A percentile compares a stretch with the other conserved stretches of the same genome.
Evolutionary conservation across 768 basidiomycete species (phyloP).

Genomic region (Aureoboletus auriporus): DNA sequence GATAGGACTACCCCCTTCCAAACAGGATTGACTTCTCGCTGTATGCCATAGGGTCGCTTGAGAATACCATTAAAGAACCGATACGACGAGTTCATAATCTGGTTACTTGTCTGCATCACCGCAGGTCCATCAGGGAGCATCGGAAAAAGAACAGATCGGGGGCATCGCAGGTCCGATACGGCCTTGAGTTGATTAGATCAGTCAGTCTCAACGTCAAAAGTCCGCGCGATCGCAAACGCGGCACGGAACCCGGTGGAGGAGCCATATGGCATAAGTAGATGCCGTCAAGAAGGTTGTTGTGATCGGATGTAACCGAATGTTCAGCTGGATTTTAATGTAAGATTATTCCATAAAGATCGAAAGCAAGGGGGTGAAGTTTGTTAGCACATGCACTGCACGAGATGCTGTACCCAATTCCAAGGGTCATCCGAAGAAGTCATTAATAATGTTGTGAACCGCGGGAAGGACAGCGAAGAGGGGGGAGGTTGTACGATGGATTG

Average conservation of each 20-base stretch:
- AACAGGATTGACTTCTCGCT: conserved; percentile 17
- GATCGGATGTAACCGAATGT: conserved; percentile 25
- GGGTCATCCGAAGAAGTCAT: conserved; percentile 18
- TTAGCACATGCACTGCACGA: conserved; percentile 16
- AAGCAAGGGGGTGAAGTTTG: not conserved
- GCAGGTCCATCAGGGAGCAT: not conserved
- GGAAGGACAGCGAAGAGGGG: conserved; percentile 1
- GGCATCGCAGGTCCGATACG: conserved; percentile 13
- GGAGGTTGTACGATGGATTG: not conserved
- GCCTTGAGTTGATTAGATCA: conserved; percentile 21
- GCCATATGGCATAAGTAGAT: conserved; percentile 26
- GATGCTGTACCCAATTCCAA: conserved; percentile 17
- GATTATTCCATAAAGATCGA: conserved; percentile 17
- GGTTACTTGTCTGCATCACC: conserved; percentile 3
- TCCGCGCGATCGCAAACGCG: conserved; percentile 26
- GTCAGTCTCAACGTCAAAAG: conserved; percentile 11
- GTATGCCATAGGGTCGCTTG: conserved; percentile 8
- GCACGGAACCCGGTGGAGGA: conserved; percentile 28
- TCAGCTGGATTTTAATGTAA: conserved; percentile 6
- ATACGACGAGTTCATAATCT: conserved; percentile 11
- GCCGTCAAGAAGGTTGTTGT: conserved; percentile 19
- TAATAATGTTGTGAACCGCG: conserved; percentile 12
- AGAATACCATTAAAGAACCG: conserved; percentile 2
- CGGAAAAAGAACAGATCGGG: conserved; percentile 13
- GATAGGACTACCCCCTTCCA: conserved; percentile 19